phyloP scores from a whole-genome alignment of 768 basidiomycete species.

The Termitomyces heimii region DNA sequence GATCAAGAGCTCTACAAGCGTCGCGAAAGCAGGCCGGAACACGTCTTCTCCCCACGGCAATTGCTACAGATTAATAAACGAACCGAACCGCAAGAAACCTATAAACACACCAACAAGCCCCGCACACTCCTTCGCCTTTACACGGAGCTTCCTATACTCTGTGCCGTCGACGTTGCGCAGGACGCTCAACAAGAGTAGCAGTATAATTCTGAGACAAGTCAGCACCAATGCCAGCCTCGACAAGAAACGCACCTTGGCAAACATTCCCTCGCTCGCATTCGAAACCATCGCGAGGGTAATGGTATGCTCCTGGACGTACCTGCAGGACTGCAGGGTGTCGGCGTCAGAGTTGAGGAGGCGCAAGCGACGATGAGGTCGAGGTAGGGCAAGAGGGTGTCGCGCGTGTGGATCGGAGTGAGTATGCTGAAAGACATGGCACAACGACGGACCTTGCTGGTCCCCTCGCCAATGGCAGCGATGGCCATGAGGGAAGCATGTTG shows the following conservation, averaged over 20 bases:
- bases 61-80: slow-evolving; percentile 39
- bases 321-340: slow-evolving; percentile 18
- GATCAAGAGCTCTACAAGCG: slow-evolving; percentile 68
- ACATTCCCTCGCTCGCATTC: slow-evolving; percentile 74
- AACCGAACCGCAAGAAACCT: no score
- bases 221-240: not conserved
- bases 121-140: slow-evolving; percentile 90
- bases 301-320: slow-evolving; percentile 85
- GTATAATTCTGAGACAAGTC: slow-evolving; percentile 82
- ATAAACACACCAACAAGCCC: slow-evolving; percentile 73
- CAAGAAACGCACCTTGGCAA: slow-evolving; percentile 51
- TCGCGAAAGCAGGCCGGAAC: slow-evolving; percentile 69
- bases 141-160: slow-evolving; percentile 62
- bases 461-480: slow-evolving; percentile 81
- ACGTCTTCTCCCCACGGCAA: slow-evolving; percentile 80
- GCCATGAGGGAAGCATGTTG: slow-evolving; percentile 86
- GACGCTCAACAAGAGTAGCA: slow-evolving; percentile 67
- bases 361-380: slow-evolving; percentile 78
- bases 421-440: not conserved
- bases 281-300: slow-evolving; percentile 88
- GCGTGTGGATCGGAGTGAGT: slow-evolving; percentile 35
- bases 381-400: slow-evolving; percentile 67
- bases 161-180: slow-evolving; percentile 64
- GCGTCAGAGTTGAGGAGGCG: slow-evolving; percentile 49
- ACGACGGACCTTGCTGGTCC: slow-evolving; percentile 55